These are phyloP conservation scores for Mycena floridula DNA, from an alignment of 768 basidiomycete species.

Conservation along the genomic window DNA sequence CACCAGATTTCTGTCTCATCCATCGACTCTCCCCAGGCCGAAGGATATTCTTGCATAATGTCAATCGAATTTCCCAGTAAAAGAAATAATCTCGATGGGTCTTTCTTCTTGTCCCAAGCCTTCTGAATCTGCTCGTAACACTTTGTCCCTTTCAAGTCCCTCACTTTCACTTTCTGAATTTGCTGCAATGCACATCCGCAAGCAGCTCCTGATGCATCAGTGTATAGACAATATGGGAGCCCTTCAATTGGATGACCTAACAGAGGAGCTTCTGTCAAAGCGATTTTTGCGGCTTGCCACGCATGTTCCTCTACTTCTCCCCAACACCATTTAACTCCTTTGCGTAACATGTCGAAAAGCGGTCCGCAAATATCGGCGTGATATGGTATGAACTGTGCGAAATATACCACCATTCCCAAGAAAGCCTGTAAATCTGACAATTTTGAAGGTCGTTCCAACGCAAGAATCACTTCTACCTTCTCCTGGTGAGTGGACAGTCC, in stretches of 20 bases:
- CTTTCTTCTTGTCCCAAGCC: too few species aligned
- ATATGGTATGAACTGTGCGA: not conserved
- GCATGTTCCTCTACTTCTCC: not conserved
- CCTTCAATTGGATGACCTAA: slow-evolving; percentile 13
- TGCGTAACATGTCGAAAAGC: not conserved
- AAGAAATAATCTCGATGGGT: not conserved
- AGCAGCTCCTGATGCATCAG: slow-evolving; percentile 12
- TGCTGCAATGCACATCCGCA: slow-evolving; percentile 9
- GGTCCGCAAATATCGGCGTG: not conserved
- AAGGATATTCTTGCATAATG: not conserved
- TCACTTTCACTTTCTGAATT: slow-evolving; percentile 6
- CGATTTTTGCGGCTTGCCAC: slow-evolving; percentile 6
- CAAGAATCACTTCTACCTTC: not conserved
- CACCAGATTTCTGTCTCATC: slow-evolving; percentile 12
- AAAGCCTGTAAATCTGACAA: too few species aligned
- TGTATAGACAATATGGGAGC: slow-evolving; percentile 20
- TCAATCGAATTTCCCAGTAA: slow-evolving; percentile 8
- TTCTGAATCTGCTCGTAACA: slow-evolving; percentile 3
- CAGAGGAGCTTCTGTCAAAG: slow-evolving; percentile 15
- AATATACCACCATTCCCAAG: not conserved
- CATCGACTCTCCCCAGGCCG: not conserved
- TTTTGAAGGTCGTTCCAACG: not conserved
- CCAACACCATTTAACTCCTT: not conserved
- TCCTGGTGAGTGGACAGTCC: slow-evolving; percentile 7
- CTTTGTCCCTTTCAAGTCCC: slow-evolving; percentile 8